Percentiles rank a stretch among this genome's conserved stretches.
Evolutionary conservation across 371 early-diverging fungal species (phyloP).

Genomic region (Mucor indicus): DNA sequence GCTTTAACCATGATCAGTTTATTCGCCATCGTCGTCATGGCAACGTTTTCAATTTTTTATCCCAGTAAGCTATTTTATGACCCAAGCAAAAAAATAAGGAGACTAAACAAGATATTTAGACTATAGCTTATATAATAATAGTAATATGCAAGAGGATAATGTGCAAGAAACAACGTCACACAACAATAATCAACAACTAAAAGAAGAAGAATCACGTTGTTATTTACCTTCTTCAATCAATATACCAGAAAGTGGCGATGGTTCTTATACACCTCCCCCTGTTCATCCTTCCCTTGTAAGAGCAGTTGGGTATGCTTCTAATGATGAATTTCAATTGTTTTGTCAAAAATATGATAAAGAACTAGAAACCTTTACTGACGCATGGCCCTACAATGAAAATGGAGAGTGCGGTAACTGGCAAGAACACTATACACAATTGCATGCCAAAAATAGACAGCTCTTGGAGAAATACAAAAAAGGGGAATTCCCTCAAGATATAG

Average conservation of each 20-base stretch:
- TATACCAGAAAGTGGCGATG: constrained; percentile 30
- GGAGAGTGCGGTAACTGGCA: constrained; percentile 48
- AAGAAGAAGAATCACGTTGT: constrained; percentile 7
- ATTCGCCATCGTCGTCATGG: constrained; percentile 40
- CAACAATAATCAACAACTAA: neutral
- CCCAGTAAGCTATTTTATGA: constrained; percentile 30
- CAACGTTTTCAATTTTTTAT: constrained; percentile 30
- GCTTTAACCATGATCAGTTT: constrained; percentile 33
- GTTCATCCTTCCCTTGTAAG: constrained; percentile 31
- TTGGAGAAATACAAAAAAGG: constrained; percentile 30
- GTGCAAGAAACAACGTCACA: neutral
- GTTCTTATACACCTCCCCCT: constrained; percentile 42
- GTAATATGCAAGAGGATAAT: neutral
- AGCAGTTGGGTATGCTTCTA: constrained; percentile 26
- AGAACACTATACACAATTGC: constrained; percentile 26
- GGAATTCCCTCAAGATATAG: constrained; percentile 17
- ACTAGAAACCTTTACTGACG: constrained; percentile 14
- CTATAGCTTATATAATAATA: neutral
- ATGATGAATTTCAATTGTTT: constrained; percentile 30
- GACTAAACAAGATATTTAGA: neutral
- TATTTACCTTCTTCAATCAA: constrained; percentile 14
- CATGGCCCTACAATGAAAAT: constrained; percentile 20
- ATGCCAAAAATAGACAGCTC: constrained; percentile 28
- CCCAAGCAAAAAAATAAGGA: too few relatives aligned
- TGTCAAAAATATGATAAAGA: constrained; percentile 30